Evolutionary conservation across 2,329 filamentous ascomycete genomes (phyloP).

Genomic region (Grosmannia penicillata): DNA sequence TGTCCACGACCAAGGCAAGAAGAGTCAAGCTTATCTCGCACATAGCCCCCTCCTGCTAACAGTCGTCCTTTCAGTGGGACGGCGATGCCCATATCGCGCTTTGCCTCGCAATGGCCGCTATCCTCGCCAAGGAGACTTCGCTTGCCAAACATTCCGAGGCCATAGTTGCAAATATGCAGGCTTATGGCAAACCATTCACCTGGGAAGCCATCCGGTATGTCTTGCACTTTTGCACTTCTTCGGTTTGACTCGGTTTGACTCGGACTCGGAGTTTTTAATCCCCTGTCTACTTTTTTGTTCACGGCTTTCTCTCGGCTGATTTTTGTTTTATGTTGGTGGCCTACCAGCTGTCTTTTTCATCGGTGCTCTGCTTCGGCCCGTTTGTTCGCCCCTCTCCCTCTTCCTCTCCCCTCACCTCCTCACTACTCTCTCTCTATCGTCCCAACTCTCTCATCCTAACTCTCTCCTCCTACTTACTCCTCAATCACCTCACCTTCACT

Average conservation of each 20-base stretch:
- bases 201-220: conserved; percentile 32
- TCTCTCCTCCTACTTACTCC: background rate
- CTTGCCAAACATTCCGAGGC: conserved; percentile 14
- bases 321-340: conserved; percentile 3
- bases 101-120: conserved; percentile 8
- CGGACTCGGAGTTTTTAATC: conserved; percentile 3
- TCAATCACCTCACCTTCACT: no score
- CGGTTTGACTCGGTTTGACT: no score
- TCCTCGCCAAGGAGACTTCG: conserved; percentile 4
- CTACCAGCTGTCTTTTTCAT: conserved; percentile 2
- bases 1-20: conserved; percentile 5
- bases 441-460: background rate
- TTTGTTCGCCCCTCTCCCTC: background rate
- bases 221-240: background rate
- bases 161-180: conserved; percentile 19
- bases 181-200: conserved; percentile 16
- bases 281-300: conserved; percentile 1
- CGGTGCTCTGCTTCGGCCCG: background rate
- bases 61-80: conserved; percentile 14
- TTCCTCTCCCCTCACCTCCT: background rate
- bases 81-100: conserved; percentile 12
- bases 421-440: background rate
- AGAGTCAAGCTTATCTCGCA: background rate
- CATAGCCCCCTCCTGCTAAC: background rate
- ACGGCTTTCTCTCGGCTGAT: conserved; percentile 1